Evolutionary conservation across 768 basidiomycete species (phyloP), one percentile per base, ranked within the genome.

Genomic region (Rhizopogon sp.): DNA sequence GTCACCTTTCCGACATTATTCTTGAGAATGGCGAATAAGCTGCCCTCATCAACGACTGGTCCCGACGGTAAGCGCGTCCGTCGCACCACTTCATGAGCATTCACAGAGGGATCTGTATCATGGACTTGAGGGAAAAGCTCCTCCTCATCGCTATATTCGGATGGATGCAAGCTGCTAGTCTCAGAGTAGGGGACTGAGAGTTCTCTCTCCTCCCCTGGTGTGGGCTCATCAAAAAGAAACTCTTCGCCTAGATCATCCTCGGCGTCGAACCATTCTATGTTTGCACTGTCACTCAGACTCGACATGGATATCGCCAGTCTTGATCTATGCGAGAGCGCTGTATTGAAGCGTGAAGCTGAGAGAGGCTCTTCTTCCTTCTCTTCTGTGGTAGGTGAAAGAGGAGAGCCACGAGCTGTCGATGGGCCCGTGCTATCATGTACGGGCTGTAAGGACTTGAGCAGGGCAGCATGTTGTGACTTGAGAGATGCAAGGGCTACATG

Each of bases 1-100:
- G 67, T 17, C 50, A 90, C 91, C 76, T 92, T 93, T 51, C 91
- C 91, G 45, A 93, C 85, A 62, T 90, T 93, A 72, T 91, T 93
- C 73, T 91, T 91, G 44, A 94, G 70, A 33, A 93, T 83, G 1
- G 86, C 73, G 62, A 93, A 90, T 37, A 93, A 71, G 64, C 90
- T 91, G 9, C 89, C 88, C 70, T 93, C 89, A 52, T 93, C 90
- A 3, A 79, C 82, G 22, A 80, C 74, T 14, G 81, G 75, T 6
- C 77, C 76, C 17, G 80, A 79, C 16, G 89, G 88, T 46, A 90
- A 72, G 40, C 72, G 72, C 3, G 79, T 81, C 58, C 89, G 76
- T 55, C 82, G 75, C 8, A 70, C 62, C 8, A 84, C 66, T 47
- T 72, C 72, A 39, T 35, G 59, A 35, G 57, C 50, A 25, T 54